Conservation (phyloP, 2,329 filamentous ascomycete genomes). For the Penicillium olsonii region DNA sequence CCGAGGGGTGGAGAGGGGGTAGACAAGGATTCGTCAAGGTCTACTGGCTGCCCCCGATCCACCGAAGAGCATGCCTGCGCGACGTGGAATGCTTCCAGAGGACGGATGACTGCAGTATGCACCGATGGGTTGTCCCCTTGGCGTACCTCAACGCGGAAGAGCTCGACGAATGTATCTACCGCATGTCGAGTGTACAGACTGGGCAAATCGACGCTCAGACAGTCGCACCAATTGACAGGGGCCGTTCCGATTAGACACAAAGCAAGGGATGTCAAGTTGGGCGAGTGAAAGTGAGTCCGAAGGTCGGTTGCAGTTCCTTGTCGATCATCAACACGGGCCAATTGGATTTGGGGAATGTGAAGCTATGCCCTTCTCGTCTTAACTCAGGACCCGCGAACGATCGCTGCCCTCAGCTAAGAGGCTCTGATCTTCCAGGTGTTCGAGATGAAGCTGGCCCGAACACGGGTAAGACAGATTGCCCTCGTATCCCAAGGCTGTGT, state of each 20-base stretch:
- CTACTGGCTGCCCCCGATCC: constrained; percentile 14
- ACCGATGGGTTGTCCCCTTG: constrained; percentile 1
- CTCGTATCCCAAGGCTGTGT: not conserved
- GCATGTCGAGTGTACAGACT: not conserved
- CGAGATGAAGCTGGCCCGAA: not conserved
- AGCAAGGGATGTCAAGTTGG: constrained; percentile 15
- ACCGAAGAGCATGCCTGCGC: constrained; percentile 20
- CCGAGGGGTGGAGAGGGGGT: constrained; percentile 15
- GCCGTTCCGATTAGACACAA: constrained; percentile 7
- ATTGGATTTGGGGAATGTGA: constrained; percentile 14
- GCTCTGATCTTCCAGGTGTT: not conserved
- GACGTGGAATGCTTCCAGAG: constrained; percentile 18
- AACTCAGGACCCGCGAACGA: not conserved
- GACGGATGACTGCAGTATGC: constrained; percentile 3
- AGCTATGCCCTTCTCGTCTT: constrained; percentile 13
- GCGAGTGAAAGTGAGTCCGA: not conserved
- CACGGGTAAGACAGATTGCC: not conserved
- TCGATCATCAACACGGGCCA: constrained; percentile 19
- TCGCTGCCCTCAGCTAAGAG: not conserved
- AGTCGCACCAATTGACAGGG: not conserved
- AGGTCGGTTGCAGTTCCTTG: constrained; percentile 17
- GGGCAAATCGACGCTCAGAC: not conserved
- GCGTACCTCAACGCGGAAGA: constrained; percentile 14
- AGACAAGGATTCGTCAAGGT: constrained; percentile 21
- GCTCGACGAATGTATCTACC: constrained; percentile 1